Evolutionary conservation across 495 filamentous ascomycete species (phyloP).

Genomic region (Durotheca rogersii): DNA sequence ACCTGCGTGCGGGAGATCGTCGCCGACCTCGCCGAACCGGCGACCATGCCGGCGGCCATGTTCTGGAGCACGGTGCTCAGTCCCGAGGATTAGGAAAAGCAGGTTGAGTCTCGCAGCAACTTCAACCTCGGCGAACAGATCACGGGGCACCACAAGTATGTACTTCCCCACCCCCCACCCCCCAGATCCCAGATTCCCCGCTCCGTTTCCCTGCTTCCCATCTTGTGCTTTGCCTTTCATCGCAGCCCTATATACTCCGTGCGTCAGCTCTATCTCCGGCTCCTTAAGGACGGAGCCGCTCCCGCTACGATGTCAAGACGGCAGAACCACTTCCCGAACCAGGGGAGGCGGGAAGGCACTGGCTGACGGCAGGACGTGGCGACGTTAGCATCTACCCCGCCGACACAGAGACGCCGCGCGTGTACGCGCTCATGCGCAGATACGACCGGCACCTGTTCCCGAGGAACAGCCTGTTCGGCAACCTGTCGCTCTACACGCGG

Average conservation of each 20-base stretch:
- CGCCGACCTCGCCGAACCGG: constrained; percentile 16
- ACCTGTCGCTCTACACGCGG: constrained; percentile 14
- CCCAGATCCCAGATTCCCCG: no score
- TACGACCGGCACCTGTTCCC: constrained; percentile 18
- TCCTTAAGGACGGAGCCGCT: no score
- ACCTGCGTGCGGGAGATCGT: constrained; percentile 27
- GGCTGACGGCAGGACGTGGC: neutral
- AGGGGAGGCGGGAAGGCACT: neutral
- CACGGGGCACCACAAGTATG: constrained; percentile 9
- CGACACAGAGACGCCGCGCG: constrained; percentile 20
- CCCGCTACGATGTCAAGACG: no score
- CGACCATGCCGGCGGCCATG: constrained; percentile 6
- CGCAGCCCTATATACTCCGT: neutral
- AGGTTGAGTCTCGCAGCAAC: neutral
- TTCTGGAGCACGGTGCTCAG: constrained; percentile 15
- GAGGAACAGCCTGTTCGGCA: constrained; percentile 14
- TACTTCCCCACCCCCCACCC: neutral
- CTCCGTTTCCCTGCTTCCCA: neutral
- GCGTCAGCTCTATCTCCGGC: neutral
- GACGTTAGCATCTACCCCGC: neutral
- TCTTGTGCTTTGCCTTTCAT: neutral
- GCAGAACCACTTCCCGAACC: neutral
- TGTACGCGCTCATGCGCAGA: constrained; percentile 4
- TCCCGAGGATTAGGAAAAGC: constrained; percentile 7
- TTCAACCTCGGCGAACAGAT: constrained; percentile 1